Evolutionary conservation across 768 basidiomycete genomes (phyloP), one percentile per base, ranked within the genome.

Genomic region (Boletus tomentosulus): DNA sequence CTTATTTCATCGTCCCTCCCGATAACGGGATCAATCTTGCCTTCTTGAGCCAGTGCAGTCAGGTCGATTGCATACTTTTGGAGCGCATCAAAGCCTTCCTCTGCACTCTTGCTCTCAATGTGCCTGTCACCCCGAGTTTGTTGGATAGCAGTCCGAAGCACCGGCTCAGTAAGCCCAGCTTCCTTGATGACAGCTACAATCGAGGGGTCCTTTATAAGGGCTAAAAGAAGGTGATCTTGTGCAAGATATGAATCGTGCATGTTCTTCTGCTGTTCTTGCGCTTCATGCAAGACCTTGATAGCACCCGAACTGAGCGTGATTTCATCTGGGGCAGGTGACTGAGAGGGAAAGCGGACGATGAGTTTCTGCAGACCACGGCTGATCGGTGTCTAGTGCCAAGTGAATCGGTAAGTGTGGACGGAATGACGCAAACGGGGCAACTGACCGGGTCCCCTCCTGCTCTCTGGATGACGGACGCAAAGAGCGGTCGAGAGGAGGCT

Each of bases 21-120:
- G 53, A 97, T 92, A 28, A 94, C 90, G 4, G 94, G 94, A 68
- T 97, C 94, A n/a, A 96, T 83, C 69, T 95, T 95, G 13, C 94
- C 93, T 66, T 92, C 89, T 66, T 87, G 86, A 30, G 94, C 94
- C 3, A 95, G 76, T 4, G 88, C 77, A 0, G 94, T 97, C 45
- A 96, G 74, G 68, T 97, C 92, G 13, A 87, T 73, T 1, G 90
- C 90, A 65, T 92, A 92, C 71, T 97, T 97, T 57, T 83, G 80
- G 30, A 98, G 74, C 1, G 95, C 95, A 56, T 98, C 94, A 60
- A 97, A 98, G 28, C 92, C 92, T 59, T 89, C 84, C 66, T 98
- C 96, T 0, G 95, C 92, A 19, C 81, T 84, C 68, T 82, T 89
- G 57, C 82, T 86, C 62, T 98, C 93, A 4, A 97, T 84, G 27